Evolutionary conservation across 2,329 filamentous ascomycete species (phyloP).

Genomic region (Bipolaris sorokiniana): DNA sequence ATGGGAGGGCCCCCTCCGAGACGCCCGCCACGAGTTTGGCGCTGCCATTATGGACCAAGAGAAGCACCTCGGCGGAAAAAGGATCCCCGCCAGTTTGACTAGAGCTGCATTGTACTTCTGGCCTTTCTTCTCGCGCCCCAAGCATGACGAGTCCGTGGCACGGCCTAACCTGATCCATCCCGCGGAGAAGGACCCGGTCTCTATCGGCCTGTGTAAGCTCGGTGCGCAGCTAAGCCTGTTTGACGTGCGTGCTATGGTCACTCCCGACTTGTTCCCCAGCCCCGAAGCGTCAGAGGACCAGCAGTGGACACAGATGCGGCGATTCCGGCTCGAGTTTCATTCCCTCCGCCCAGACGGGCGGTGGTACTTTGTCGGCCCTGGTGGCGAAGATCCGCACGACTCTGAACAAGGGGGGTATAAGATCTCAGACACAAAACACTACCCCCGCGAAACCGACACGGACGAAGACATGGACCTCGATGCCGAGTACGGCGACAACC

Average conservation of each 20-base stretch:
- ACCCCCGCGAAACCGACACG: conserved; percentile 10
- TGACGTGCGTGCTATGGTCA: conserved; percentile 19
- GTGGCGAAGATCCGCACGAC: conserved; percentile 20
- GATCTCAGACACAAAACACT: conserved; percentile 19
- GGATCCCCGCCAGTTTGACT: conserved; percentile 12
- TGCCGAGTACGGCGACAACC: neutral
- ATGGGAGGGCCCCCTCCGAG: conserved; percentile 20
- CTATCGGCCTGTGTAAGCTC: conserved; percentile 16
- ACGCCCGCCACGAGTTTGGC: conserved; percentile 22
- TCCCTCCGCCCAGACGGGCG: conserved; percentile 20
- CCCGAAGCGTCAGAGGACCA: conserved; percentile 9
- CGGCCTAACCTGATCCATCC: conserved; percentile 21
- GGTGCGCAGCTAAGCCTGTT: conserved; percentile 16
- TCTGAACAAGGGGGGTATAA: conserved; percentile 23
- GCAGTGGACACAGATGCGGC: conserved; percentile 22
- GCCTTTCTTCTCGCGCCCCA: conserved; percentile 14
- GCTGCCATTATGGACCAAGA: conserved; percentile 18
- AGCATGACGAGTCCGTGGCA: conserved; percentile 11
- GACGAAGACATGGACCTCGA: conserved; percentile 7
- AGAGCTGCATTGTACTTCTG: conserved; percentile 19
- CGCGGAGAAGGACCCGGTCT: conserved; percentile 16
- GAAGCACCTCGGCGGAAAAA: conserved; percentile 16
- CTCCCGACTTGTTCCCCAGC: conserved; percentile 14
- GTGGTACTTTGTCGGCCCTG: conserved; percentile 23
- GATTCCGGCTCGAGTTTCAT: conserved; percentile 22